These are phyloP conservation scores for Ophiostoma fasciatum DNA, from an alignment of 2,329 filamentous ascomycete species.

Conservation along the genomic window DNA sequence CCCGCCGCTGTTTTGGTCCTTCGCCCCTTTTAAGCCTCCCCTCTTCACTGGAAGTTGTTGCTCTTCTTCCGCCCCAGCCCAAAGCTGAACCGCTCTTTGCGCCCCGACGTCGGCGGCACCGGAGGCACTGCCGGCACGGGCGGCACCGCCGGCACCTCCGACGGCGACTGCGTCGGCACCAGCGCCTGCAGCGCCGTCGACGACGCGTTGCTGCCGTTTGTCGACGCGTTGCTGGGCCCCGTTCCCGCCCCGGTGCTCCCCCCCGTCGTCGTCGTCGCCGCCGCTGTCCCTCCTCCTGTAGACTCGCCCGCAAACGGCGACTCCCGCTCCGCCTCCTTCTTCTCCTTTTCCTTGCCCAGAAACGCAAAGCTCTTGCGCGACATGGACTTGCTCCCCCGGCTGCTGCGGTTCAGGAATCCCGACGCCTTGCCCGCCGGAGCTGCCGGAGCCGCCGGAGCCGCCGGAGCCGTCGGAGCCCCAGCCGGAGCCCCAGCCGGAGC, in stretches of 20 bases:
- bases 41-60: constrained; percentile 30
- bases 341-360: constrained; percentile 32
- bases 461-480: too few relatives aligned
- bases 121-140: neutral
- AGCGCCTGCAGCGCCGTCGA: neutral
- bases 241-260: constrained; percentile 3
- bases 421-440: neutral
- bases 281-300: too few relatives aligned
- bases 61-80: constrained; percentile 59
- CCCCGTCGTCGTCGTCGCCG: neutral
- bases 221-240: constrained; percentile 11
- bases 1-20: too few relatives aligned
- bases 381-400: constrained; percentile 63
- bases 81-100: constrained; percentile 52
- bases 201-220: constrained; percentile 13
- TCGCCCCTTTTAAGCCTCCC: constrained; percentile 12
- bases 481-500: too few relatives aligned
- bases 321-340: constrained; percentile 10
- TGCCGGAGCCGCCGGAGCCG: too few relatives aligned
- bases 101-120: neutral
- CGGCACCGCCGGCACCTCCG: neutral
- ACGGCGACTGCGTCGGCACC: too few relatives aligned
- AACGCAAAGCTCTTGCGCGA: constrained; percentile 61
- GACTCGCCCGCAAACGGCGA: neutral
- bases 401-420: constrained; percentile 47